Conservation (phyloP, 148 eudicot genomes). For the Amaranthus cruentus region DNA sequence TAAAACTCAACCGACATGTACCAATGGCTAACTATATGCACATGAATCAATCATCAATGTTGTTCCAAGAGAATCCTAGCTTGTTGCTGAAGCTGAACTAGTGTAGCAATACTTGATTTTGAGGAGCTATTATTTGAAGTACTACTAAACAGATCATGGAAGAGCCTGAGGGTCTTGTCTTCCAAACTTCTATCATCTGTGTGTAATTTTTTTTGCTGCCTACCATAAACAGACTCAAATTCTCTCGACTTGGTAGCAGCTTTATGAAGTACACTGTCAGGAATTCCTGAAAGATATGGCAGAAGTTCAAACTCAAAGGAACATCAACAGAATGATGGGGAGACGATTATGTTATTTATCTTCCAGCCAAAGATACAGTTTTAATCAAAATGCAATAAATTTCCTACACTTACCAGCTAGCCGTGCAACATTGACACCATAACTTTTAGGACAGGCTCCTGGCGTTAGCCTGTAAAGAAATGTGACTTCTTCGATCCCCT, state of each 20-base stretch:
- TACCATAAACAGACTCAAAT: constrained; percentile 69
- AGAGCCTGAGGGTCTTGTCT: constrained; percentile 26
- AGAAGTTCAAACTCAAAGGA: not conserved
- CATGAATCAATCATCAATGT: constrained; percentile 23
- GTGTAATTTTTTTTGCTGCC: constrained; percentile 21
- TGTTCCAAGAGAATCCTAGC: constrained; percentile 57
- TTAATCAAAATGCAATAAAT: not conserved
- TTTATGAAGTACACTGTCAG: constrained; percentile 56
- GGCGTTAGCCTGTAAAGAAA: constrained; percentile 76
- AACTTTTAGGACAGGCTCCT: constrained; percentile 97
- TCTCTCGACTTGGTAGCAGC: constrained; percentile 83
- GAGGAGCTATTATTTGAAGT: constrained; percentile 19
- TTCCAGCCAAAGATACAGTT: not conserved
- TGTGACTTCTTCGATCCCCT: constrained; percentile 85
- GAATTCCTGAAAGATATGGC: constrained; percentile 58
- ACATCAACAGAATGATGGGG: not conserved
- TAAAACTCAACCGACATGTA: not conserved
- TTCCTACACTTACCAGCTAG: constrained; percentile 52
- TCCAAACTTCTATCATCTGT: constrained; percentile 22
- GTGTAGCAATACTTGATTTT: constrained; percentile 19
- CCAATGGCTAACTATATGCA: not conserved
- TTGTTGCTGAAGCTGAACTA: constrained; percentile 52
- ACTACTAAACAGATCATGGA: constrained; percentile 32
- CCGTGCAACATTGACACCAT: constrained; percentile 95
- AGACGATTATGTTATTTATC: not conserved